These are phyloP conservation scores for Penicillium ochrochloron DNA, from an alignment of 495 filamentous ascomycete species.

Conservation along the genomic window DNA sequence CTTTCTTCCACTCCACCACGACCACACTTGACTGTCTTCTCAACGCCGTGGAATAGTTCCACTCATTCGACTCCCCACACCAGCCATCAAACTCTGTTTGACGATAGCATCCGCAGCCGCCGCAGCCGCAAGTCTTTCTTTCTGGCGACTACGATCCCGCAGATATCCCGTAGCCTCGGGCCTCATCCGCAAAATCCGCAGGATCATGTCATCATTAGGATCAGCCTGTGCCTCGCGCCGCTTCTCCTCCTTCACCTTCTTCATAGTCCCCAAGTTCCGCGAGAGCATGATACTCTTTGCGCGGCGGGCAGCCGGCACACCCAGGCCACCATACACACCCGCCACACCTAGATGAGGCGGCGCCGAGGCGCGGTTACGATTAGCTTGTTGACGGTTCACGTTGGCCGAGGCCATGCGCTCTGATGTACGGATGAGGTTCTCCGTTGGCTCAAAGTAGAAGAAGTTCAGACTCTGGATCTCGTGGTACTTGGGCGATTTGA, in stretches of 20 bases:
- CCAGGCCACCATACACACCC: conserved; percentile 68
- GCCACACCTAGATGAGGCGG: conserved; percentile 64
- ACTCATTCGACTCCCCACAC: conserved; percentile 66
- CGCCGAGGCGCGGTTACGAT: conserved; percentile 72
- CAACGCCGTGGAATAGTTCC: conserved; percentile 53
- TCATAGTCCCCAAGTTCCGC: conserved; percentile 95
- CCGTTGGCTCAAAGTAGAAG: conserved; percentile 95
- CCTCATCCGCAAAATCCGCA: conserved; percentile 93
- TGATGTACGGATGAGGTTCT: conserved; percentile 87
- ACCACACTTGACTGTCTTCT: conserved; percentile 6
- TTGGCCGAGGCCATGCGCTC: conserved; percentile 94
- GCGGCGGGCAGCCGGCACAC: conserved; percentile 69
- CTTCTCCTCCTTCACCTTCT: conserved; percentile 92
- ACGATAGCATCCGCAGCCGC: conserved; percentile 96
- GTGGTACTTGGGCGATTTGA: conserved; percentile 97
- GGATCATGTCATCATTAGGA: conserved; percentile 97
- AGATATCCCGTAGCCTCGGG: conserved; percentile 92
- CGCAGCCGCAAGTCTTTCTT: conserved; percentile 86
- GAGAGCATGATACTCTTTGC: conserved; percentile 95
- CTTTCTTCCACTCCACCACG: background rate
- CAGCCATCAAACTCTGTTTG: conserved; percentile 80
- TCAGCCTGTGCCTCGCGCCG: conserved; percentile 94
- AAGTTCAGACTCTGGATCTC: conserved; percentile 95
- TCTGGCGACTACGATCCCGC: conserved; percentile 87
- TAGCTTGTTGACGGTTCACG: conserved; percentile 72